Evolutionary conservation across 2,329 filamentous ascomycete genomes (phyloP).

Genomic region (Aspergillus fijiensis): DNA sequence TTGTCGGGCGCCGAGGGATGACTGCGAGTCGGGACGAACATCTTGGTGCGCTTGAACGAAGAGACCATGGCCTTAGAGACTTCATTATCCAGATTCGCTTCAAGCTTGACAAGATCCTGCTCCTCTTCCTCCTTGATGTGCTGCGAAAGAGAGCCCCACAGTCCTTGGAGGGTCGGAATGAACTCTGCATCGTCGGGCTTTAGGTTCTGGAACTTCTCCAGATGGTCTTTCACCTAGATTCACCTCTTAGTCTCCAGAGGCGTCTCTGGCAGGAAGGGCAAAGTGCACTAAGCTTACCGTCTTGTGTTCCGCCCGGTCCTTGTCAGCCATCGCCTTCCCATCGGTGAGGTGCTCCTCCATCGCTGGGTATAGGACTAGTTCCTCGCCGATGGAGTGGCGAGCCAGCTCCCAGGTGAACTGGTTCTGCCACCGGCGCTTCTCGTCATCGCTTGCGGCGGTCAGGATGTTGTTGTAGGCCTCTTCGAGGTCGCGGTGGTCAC

Average conservation of each 20-base stretch:
- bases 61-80: slow-evolving; percentile 39
- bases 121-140: slow-evolving; percentile 54
- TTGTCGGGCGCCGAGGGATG: slow-evolving; percentile 52
- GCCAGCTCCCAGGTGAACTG: slow-evolving; percentile 53
- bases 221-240: slow-evolving; percentile 49
- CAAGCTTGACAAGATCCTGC: slow-evolving; percentile 49
- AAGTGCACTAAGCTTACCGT: slow-evolving; percentile 1
- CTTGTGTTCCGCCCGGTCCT: slow-evolving; percentile 49
- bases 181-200: slow-evolving; percentile 41
- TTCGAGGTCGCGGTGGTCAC: slow-evolving; percentile 43
- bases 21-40: slow-evolving; percentile 52
- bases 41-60: slow-evolving; percentile 53
- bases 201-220: slow-evolving; percentile 51
- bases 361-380: slow-evolving; percentile 54
- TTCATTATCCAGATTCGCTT: slow-evolving; percentile 38
- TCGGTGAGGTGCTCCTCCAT: slow-evolving; percentile 49
- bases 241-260: not conserved
- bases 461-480: slow-evolving; percentile 44
- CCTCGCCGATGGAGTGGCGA: slow-evolving; percentile 51
- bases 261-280: not conserved
- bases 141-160: slow-evolving; percentile 43
- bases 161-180: slow-evolving; percentile 39
- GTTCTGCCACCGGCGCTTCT: slow-evolving; percentile 48
- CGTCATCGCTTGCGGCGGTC: slow-evolving; percentile 38
- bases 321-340: slow-evolving; percentile 47